Evolutionary conservation across 305 asterid genomes (phyloP), one percentile per base, ranked within the genome.

Genomic region (Fraxinus angustifolia): DNA sequence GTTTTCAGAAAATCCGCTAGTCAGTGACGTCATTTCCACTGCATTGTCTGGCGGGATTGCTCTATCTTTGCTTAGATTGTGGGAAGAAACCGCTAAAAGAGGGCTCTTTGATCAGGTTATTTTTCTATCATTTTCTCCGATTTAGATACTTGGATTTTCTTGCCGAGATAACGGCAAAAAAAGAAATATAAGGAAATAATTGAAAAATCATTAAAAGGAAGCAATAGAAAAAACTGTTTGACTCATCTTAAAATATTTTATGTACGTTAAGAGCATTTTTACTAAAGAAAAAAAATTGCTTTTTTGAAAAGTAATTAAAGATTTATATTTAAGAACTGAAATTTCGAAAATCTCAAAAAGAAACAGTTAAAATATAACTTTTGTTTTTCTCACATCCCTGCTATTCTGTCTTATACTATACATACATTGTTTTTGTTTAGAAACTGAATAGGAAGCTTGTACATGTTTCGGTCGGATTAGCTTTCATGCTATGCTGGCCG

Each of bases 401-500:
- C 26, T 36, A 3, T 60, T 40, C 30, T 11, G 34, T 42, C 74
- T 45, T 68, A 2, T 33, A 28, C 8, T 53, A 16, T 40, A 11
- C 56, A 16, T 67, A 33, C 21, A 17, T 34, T 78, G 38, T 67
- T 65, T 28, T 79, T 83, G 73, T 73, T 35, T 83, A 95, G 99
- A 95, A 94, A 85, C 92, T 92, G 16, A 91, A 91, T 84, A 90
- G 99, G 92, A 95, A 95, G 93, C 91, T 95, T 80, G 98, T 94
- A 38, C 98, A 94, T 86, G 78, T 94, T 56, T 87, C 90, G 77
- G 36, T 93, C 74, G 98, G 98, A 82, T 85, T 88, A 78, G 93
- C 88, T 42, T 93, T 94, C 97, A 92, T 92, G 95, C 93, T 92
- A 76, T 94, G 96, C 91, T 94, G 98, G 98, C 98, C 98, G 62